Percentiles rank a stretch among this genome's conserved stretches.
phyloP scores from a whole-genome alignment of 805 yeast species.

The Teunomyces aglyptinius region DNA sequence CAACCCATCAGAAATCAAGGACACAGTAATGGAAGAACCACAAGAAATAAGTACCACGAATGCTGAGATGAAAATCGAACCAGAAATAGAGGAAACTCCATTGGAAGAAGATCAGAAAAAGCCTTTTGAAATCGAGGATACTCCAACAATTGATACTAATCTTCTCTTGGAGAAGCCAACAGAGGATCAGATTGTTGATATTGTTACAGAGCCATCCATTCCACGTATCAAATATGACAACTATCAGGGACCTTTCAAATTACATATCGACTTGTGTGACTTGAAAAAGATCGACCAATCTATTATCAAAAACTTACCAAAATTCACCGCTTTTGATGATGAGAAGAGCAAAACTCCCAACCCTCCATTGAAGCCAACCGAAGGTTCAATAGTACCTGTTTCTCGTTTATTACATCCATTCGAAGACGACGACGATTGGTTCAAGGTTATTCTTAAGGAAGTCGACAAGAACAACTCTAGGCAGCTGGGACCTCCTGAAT shows the following conservation, averaged over 20 bases:
- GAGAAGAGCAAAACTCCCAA: slow-evolving; percentile 16
- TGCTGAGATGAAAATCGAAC: neutral
- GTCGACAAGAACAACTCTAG: slow-evolving; percentile 10
- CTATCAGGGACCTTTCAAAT: slow-evolving; percentile 41
- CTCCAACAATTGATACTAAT: slow-evolving; percentile 35
- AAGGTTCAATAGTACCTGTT: slow-evolving; percentile 48
- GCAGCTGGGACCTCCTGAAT: slow-evolving; percentile 31
- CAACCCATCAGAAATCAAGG: neutral
- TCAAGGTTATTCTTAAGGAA: slow-evolving; percentile 52
- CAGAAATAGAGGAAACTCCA: slow-evolving; percentile 4
- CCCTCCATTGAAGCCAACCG: slow-evolving; percentile 26
- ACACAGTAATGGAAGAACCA: neutral
- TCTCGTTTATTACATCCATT: slow-evolving; percentile 64
- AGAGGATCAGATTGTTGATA: neutral
- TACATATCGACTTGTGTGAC: slow-evolving; percentile 41
- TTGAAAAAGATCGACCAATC: slow-evolving; percentile 47
- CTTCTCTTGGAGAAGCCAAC: slow-evolving; percentile 21
- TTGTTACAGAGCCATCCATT: neutral
- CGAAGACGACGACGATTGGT: slow-evolving; percentile 65
- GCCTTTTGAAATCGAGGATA: neutral
- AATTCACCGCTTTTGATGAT: slow-evolving; percentile 47
- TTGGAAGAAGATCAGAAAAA: slow-evolving; percentile 5
- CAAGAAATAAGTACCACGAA: neutral
- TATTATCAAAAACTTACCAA: slow-evolving; percentile 47
- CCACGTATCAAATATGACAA: slow-evolving; percentile 1